Evolutionary conservation across 2,329 filamentous ascomycete genomes (phyloP).

Genomic region (Diaporthe batatas): DNA sequence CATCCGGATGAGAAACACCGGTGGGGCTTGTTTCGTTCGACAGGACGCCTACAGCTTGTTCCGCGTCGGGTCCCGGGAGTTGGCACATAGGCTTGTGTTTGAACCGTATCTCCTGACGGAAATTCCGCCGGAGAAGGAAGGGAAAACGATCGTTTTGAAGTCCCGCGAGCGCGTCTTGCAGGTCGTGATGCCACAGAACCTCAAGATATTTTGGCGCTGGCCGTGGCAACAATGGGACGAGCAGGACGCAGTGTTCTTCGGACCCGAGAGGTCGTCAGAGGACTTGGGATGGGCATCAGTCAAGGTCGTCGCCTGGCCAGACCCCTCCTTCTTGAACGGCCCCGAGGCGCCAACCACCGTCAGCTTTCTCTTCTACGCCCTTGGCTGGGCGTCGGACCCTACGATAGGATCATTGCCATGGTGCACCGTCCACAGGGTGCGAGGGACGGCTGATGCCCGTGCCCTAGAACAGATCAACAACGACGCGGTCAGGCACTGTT

Average conservation of each 20-base stretch:
- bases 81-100: slow-evolving; percentile 25
- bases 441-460: neutral
- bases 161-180: slow-evolving; percentile 15
- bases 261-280: neutral
- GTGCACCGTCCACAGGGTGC: slow-evolving; percentile 31
- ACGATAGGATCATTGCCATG: neutral
- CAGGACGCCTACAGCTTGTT: slow-evolving; percentile 18
- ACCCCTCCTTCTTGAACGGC: neutral
- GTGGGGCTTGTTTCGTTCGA: slow-evolving; percentile 22
- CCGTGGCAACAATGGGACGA: slow-evolving; percentile 38
- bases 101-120: slow-evolving; percentile 27
- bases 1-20: slow-evolving; percentile 17
- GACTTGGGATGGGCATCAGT: slow-evolving; percentile 31
- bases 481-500: slow-evolving; percentile 28
- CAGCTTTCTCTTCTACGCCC: slow-evolving; percentile 36
- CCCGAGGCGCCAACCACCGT: neutral
- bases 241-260: slow-evolving; percentile 25
- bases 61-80: neutral
- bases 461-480: slow-evolving; percentile 35
- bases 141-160: neutral
- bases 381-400: slow-evolving; percentile 17
- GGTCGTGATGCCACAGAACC: neutral
- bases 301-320: slow-evolving; percentile 8
- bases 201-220: slow-evolving; percentile 33
- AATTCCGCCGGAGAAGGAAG: neutral